phyloP scores from a whole-genome alignment of 2,329 filamentous ascomycete genomes.

The Colletotrichum australisinense region DNA sequence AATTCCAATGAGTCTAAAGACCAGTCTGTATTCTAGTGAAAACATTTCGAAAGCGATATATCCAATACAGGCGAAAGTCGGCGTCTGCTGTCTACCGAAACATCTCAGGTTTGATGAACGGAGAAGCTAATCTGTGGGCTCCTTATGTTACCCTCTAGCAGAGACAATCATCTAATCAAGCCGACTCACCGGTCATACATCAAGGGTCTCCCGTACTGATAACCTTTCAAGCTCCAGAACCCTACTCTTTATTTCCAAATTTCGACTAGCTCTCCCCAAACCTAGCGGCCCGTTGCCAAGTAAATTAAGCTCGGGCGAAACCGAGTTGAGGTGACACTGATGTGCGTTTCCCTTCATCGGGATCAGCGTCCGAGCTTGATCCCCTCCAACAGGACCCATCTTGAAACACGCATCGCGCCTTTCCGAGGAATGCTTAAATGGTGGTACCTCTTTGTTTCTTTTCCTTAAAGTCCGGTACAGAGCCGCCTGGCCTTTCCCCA shows the following conservation, averaged over 20 bases:
- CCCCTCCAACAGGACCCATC: slow-evolving; percentile 13
- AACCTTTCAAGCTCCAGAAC: background rate
- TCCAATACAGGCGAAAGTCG: background rate
- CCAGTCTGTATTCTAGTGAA: background rate
- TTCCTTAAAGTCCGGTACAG: slow-evolving; percentile 1
- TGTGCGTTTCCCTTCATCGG: slow-evolving; percentile 7
- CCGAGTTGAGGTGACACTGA: slow-evolving; percentile 27
- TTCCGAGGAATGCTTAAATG: slow-evolving; percentile 26
- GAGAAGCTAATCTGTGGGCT: background rate
- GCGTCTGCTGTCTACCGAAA: background rate
- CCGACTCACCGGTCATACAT: background rate
- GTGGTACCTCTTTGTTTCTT: background rate
- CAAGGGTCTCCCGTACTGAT: background rate
- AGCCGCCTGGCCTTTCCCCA: background rate
- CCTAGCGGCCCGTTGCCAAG: background rate
- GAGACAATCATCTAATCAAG: background rate
- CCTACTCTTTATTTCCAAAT: no score
- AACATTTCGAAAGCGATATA: background rate
- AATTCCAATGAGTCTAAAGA: background rate
- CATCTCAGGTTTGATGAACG: background rate
- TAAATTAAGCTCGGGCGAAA: slow-evolving; percentile 18
- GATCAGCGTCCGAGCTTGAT: slow-evolving; percentile 27
- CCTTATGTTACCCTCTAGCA: background rate
- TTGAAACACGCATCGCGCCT: slow-evolving; percentile 33
- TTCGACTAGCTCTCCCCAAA: background rate